phyloP scores from a whole-genome alignment of 169 alveolate species.

The Plasmodium inui region DNA sequence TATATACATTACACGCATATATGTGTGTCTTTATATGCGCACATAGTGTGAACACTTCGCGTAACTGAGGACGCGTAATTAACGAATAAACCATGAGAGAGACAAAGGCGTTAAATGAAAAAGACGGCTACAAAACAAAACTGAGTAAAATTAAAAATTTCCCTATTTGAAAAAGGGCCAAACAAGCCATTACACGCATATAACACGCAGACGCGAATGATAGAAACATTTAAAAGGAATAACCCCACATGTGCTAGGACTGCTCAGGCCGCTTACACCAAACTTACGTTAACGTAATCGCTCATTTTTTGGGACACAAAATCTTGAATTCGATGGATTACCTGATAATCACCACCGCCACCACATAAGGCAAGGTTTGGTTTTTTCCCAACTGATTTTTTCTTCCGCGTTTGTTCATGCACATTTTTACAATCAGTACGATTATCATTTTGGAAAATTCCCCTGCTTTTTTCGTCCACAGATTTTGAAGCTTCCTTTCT shows the following conservation, averaged over 20 bases:
- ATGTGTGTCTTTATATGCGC: neutral
- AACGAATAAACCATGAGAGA: neutral
- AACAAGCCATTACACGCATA: neutral
- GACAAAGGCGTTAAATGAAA: neutral
- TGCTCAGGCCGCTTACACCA: neutral
- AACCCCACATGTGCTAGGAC: neutral
- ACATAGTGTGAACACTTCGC: neutral
- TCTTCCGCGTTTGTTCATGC: conserved; percentile 12
- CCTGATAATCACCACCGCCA: conserved; percentile 40
- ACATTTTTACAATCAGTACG: neutral
- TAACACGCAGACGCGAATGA: neutral
- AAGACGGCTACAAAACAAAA: neutral
- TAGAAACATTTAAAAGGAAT: neutral
- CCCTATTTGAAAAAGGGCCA: neutral
- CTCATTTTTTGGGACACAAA: conserved; percentile 25
- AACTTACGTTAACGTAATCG: conserved; percentile 19
- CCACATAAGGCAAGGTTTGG: conserved; percentile 62
- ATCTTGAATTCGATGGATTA: conserved; percentile 28
- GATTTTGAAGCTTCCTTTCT: neutral
- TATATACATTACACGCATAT: neutral
- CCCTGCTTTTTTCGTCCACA: neutral
- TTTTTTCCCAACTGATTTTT: conserved; percentile 21
- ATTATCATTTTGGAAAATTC: neutral
- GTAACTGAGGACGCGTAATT: neutral
- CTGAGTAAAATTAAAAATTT: neutral